These are phyloP conservation scores for Halenospora varia DNA, from an alignment of 495 filamentous ascomycete species.

Conservation along the genomic window DNA sequence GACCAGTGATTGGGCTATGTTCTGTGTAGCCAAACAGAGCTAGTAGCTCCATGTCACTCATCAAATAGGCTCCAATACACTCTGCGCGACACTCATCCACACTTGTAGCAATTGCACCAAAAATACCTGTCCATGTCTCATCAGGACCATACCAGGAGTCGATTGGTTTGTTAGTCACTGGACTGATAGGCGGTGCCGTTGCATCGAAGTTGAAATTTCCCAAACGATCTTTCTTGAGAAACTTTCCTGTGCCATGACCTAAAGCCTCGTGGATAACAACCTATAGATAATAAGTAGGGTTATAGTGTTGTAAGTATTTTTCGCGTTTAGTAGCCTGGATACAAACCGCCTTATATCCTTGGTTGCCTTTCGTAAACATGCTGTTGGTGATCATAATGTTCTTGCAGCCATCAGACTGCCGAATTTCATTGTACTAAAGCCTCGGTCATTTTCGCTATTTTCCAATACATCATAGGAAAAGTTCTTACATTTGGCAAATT, in stretches of 20 bases:
- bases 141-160: conserved; percentile 42
- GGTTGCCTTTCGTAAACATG: conserved; percentile 36
- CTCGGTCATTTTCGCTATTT: background rate
- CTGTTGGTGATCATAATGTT: conserved; percentile 40
- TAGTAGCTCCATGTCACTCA: conserved; percentile 37
- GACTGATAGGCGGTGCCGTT: conserved; percentile 37
- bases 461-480: background rate
- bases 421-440: conserved; percentile 46
- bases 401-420: conserved; percentile 41
- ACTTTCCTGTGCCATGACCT: conserved; percentile 40
- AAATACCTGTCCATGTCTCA: conserved; percentile 44
- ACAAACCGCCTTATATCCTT: conserved; percentile 28
- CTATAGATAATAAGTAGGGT: conserved; percentile 36
- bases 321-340: conserved; percentile 33
- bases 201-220: conserved; percentile 44
- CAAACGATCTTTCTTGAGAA: conserved; percentile 27
- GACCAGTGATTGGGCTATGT: conserved; percentile 29
- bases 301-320: conserved; percentile 38
- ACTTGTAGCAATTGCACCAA: conserved; percentile 39
- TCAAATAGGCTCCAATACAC: conserved; percentile 38
- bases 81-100: conserved; percentile 48
- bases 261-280: conserved; percentile 43
- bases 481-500: conserved; percentile 40
- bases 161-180: conserved; percentile 38
- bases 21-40: conserved; percentile 36